Evolutionary conservation across 2,329 filamentous ascomycete genomes (phyloP), one percentile per base, ranked within the genome.

Genomic region (Claviceps pazoutovae): DNA sequence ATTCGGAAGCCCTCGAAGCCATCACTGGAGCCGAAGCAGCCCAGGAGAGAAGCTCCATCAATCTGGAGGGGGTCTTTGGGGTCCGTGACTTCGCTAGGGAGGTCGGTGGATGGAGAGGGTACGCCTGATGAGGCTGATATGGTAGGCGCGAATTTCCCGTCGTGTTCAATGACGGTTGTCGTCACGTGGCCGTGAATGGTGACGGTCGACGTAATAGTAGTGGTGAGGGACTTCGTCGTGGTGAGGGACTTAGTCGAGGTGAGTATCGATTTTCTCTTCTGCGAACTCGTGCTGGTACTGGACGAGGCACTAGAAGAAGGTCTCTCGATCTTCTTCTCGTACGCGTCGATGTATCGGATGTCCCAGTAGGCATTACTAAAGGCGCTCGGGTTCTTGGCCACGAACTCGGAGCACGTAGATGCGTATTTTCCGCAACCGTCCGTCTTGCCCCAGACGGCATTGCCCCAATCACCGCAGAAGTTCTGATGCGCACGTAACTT

Each of bases 401-500:
- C 74, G 56, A 68, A 76, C 50, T 74, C 68, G 21, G 62, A 56
- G 55, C 74, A 76, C 3, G 71, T 73, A 5, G 68, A 58, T 0
- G 72, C 72, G n/a, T 67, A 62, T 9, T 58, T 52, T 51, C 60
- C 60, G 56, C 72, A 75, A 14, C 66, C 61, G 16, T 70, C 67
- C 13, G 62, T 58, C 4, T 58, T 58, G 17, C 62, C 64, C 74
- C 74, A 76, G 16, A 67, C 61, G 5, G 63, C 64, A 43, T 65
- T 81, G 0, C 84, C 85, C 74, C 84, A 90, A 59, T 83, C 79
- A 26, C 87, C 87, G 61, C 88, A 93, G 63, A 93, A 88, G 49
- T 86, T 73, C 72, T 75, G n/a, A 14, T 26, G 13, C 11, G 30
- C 30, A 9, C 30, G 9, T 34, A 34, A 4, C 9, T 34, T 34